Percentiles rank a stretch among this genome's conserved stretches.
phyloP scores from a whole-genome alignment of 2,329 filamentous ascomycete species.

The Ceratocystis smalleyi region DNA sequence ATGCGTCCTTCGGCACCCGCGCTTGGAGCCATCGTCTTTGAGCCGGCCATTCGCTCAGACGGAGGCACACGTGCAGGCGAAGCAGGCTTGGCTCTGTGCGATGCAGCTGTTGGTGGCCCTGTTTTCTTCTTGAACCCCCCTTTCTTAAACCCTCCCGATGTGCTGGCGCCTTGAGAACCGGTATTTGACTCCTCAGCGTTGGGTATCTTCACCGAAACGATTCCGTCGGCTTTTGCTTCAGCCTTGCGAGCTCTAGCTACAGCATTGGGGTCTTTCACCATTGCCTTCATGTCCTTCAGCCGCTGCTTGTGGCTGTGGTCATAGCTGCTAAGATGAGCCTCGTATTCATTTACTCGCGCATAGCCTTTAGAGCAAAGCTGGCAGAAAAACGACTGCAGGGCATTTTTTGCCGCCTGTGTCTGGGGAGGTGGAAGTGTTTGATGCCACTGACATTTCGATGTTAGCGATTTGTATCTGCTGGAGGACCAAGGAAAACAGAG shows the following conservation, averaged over 20 bases:
- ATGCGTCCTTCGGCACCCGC: not conserved
- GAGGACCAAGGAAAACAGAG: not conserved
- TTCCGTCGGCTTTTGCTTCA: constrained; percentile 53
- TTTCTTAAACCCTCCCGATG: constrained; percentile 42
- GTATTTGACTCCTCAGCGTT: constrained; percentile 21
- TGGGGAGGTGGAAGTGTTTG: constrained; percentile 44
- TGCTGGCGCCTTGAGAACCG: not conserved
- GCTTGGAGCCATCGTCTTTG: not conserved
- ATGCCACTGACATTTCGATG: constrained; percentile 29
- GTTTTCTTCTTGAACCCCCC: constrained; percentile 68
- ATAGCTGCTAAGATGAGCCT: constrained; percentile 84
- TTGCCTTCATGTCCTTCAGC: constrained; percentile 73
- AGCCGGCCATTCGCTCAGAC: not conserved
- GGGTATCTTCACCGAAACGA: constrained; percentile 49
- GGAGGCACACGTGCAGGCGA: not conserved
- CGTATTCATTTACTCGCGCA: constrained; percentile 86
- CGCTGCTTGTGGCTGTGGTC: constrained; percentile 92
- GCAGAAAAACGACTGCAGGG: constrained; percentile 68
- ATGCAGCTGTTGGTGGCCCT: constrained; percentile 52
- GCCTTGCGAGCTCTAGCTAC: constrained; percentile 50
- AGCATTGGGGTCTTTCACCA: constrained; percentile 56
- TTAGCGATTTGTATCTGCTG: not conserved
- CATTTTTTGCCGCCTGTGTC: constrained; percentile 53
- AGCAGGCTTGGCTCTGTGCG: constrained; percentile 30
- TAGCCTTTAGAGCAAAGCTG: constrained; percentile 88